Percentiles rank a stretch among this genome's conserved stretches.
phyloP scores from a whole-genome alignment of 2,329 filamentous ascomycete species.

The Aspergillus pseudotamarii region DNA sequence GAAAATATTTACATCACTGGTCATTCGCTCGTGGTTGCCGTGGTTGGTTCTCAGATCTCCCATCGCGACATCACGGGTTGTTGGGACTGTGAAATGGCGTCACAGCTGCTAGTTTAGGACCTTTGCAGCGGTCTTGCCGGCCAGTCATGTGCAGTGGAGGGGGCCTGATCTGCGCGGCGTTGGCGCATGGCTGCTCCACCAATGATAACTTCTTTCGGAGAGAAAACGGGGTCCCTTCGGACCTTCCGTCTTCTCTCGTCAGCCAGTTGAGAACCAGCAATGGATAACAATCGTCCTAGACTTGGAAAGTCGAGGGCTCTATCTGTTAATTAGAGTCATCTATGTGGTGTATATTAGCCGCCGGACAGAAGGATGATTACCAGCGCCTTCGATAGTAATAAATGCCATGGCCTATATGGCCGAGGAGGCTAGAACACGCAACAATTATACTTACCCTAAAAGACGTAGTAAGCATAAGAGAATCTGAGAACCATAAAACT shows the following conservation, averaged over 20 bases:
- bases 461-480: neutral
- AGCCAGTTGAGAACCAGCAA: neutral
- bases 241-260: slow-evolving; percentile 7
- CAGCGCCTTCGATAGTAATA: neutral
- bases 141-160: slow-evolving; percentile 20
- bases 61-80: slow-evolving; percentile 16
- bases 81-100: slow-evolving; percentile 26
- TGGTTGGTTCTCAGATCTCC: slow-evolving; percentile 10
- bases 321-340: neutral
- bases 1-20: slow-evolving; percentile 16
- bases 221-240: slow-evolving; percentile 20
- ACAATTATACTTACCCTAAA: neutral
- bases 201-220: slow-evolving; percentile 11
- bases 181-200: slow-evolving; percentile 17
- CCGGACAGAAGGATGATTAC: neutral
- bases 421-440: neutral
- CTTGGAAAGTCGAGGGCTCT: neutral
- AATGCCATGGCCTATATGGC: neutral
- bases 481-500: neutral
- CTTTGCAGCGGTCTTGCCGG: slow-evolving; percentile 22
- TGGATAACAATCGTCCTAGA: neutral
- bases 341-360: neutral
- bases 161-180: slow-evolving; percentile 12
- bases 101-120: slow-evolving; percentile 25
- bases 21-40: slow-evolving; percentile 11